These are phyloP conservation scores for Tylopilus subfusipes DNA, from an alignment of 768 basidiomycete genomes.

Conservation along the genomic window DNA sequence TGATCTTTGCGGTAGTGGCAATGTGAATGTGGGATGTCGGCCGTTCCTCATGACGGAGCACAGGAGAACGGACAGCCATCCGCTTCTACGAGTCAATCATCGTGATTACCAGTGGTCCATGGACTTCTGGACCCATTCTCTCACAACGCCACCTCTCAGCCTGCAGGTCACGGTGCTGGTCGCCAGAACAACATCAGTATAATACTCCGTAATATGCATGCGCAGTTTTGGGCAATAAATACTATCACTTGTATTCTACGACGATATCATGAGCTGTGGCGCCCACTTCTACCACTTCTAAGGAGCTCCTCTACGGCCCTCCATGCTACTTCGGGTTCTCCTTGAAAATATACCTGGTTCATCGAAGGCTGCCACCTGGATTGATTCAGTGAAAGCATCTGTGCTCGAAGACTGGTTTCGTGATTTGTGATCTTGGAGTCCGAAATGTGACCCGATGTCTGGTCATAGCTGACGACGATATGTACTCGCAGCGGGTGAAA, in stretches of 20 bases:
- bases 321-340: slow-evolving; percentile 14
- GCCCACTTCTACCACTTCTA: background rate
- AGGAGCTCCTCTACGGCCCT: slow-evolving; percentile 10
- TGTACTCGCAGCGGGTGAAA: background rate
- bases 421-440: background rate
- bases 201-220: background rate
- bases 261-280: background rate
- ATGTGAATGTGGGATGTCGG: slow-evolving; percentile 2
- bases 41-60: background rate
- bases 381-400: background rate
- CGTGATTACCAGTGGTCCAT: background rate
- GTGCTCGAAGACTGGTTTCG: background rate
- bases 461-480: slow-evolving; percentile 14
- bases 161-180: slow-evolving; percentile 5
- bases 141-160: too few relatives aligned
- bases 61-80: background rate
- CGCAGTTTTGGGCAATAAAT: background rate
- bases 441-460: background rate
- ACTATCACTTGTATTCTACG: background rate
- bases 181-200: background rate
- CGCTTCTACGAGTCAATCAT: background rate
- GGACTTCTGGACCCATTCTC: too few relatives aligned
- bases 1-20: slow-evolving; percentile 5
- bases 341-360: slow-evolving; percentile 4
- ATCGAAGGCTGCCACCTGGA: background rate